A percentile compares a stretch with the other conserved stretches of the same genome.
Evolutionary conservation across 331 rosid species (phyloP).

Genomic region (Pyrus hybrid): DNA sequence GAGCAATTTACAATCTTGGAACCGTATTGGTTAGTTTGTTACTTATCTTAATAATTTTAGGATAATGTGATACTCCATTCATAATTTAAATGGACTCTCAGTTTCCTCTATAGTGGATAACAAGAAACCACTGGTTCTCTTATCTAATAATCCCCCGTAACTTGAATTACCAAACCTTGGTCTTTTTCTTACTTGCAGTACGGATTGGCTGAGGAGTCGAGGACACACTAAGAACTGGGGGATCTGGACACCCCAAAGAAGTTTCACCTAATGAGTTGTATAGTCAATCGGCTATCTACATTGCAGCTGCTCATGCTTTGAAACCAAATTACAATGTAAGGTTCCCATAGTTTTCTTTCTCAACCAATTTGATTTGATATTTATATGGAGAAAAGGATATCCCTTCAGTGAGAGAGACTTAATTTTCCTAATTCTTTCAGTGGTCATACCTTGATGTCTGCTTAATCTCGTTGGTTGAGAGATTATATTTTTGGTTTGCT

Average conservation of each 20-base stretch:
- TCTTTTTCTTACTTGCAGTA: conserved; percentile 49
- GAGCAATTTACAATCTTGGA: conserved; percentile 98
- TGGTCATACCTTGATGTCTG: background rate
- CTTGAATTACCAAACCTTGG: conserved; percentile 7
- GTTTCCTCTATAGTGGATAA: background rate
- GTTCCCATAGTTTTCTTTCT: conserved; percentile 4
- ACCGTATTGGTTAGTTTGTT: conserved; percentile 82
- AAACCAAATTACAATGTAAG: conserved; percentile 90
- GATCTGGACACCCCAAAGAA: conserved; percentile 49
- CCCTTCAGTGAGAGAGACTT: background rate
- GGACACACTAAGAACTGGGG: conserved; percentile 92
- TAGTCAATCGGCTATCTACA: conserved; percentile 98
- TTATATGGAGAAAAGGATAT: background rate
- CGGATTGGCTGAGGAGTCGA: conserved; percentile 98
- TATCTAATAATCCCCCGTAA: conserved; percentile 2
- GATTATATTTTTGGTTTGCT: background rate
- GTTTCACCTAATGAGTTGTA: conserved; percentile 87
- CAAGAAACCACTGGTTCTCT: conserved; percentile 11
- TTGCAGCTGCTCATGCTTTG: conserved; percentile 98
- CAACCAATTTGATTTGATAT: conserved; percentile 1
- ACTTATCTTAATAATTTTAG: conserved; percentile 18
- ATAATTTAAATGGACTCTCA: background rate
- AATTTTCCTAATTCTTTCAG: background rate
- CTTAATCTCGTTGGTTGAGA: conserved; percentile 5
- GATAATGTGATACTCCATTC: background rate